A percentile compares a stretch with the other conserved stretches of the same genome.
Evolutionary conservation across 73 alveolate species (phyloP).

Genomic region (Stentor coeruleus): DNA sequence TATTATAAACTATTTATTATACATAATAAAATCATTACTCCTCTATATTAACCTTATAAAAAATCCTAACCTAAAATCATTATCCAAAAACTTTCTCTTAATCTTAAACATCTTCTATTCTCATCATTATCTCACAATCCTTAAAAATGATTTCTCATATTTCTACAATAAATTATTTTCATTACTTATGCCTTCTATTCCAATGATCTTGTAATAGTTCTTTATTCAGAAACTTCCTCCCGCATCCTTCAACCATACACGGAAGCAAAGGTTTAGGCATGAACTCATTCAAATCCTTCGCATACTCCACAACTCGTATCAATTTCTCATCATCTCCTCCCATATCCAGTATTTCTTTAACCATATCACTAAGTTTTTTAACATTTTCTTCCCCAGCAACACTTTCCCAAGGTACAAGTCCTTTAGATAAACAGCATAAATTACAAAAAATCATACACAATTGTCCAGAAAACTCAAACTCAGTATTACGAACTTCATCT

Average conservation of each 20-base stretch:
- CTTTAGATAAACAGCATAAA: neutral
- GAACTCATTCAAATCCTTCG: neutral
- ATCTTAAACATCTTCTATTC: no score
- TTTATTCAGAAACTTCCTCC: constrained; percentile 15
- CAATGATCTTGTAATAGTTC: neutral
- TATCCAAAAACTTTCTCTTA: no score
- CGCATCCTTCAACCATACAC: constrained; percentile 5
- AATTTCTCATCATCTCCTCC: neutral
- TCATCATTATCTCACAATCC: no score
- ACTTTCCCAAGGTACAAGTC: constrained; percentile 18
- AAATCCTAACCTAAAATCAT: no score
- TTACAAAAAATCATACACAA: constrained; percentile 4
- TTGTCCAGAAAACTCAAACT: constrained; percentile 3
- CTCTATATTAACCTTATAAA: no score
- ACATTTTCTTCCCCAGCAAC: constrained; percentile 25
- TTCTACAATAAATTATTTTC: no score
- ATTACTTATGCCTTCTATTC: neutral
- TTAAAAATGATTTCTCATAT: no score
- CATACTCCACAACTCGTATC: neutral
- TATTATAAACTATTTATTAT: no score
- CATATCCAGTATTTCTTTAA: neutral
- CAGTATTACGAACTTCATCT: neutral
- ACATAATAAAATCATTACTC: no score
- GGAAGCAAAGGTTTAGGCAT: constrained; percentile 25
- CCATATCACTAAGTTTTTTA: neutral